Evolutionary conservation across 2,329 filamentous ascomycete genomes (phyloP), one percentile per base, ranked within the genome.

Genomic region (Alternaria dauci): DNA sequence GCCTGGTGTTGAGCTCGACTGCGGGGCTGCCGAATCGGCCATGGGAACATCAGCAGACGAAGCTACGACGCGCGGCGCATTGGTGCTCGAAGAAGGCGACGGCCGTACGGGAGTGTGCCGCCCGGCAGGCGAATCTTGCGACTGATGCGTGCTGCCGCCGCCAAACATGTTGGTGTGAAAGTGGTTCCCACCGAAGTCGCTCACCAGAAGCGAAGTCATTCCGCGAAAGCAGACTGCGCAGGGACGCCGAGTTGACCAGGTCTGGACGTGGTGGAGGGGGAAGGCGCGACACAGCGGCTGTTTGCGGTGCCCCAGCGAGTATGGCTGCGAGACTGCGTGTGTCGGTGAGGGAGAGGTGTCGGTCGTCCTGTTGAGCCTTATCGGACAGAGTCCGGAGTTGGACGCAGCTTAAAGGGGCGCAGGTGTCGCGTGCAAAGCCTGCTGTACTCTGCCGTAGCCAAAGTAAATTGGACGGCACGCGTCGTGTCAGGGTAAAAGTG

Each of bases 181-280:
- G 81, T 88, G 86, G 81, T 92, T 89, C 79, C 91, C 86, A 81
- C 89, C 88, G 82, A 89, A 89, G 83, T 94, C 92, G 81, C 82
- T 83, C 71, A 87, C 79, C 74, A 87, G 81, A 70, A 88, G 79
- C 76, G 86, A 86, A 82, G 85, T 85, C 86, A 88, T 88, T 77
- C 82, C 86, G 79, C 79, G 72, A 66, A 66, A 54, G 63, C 71
- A 68, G 59, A 56, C 57, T 42, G 56, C 26, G 58, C 50, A 62
- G 51, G 50, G 41, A 55, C 38, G 53, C 62, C 41, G 44, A 16
- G 55, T 50, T 28, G 43, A 44, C 18, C 43, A 48, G 16, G 51
- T 57, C 63, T 42, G 50, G 50, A 18, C 39, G 38, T 26, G 28
- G 28, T 23, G 55, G 57, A 53, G 28, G 32, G 55, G 57, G 55